Evolutionary conservation across 371 early-diverging fungal genomes (phyloP), one percentile per base, ranked within the genome.

Genomic region (Smittium mucronatum): DNA sequence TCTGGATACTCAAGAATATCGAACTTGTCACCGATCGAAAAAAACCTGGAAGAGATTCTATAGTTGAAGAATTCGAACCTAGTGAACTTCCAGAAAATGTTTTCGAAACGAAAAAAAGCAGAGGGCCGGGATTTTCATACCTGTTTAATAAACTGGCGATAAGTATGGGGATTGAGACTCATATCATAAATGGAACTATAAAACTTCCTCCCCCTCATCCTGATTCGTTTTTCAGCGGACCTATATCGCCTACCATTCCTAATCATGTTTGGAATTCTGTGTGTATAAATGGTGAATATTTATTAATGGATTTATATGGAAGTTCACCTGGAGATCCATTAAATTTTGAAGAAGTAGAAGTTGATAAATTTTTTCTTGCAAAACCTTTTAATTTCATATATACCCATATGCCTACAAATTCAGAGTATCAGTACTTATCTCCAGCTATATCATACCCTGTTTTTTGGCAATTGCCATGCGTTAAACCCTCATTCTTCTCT

Each of bases 251-350:
- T 29, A 31, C 15, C 11, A 60, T 29, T 33, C 57, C 72, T 36
- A 80, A 80, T 70, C 80, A 80, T 34, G 76, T 73, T 64, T 80
- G 80, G 80, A 80, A 80, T 68, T 71, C 69, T 0, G 75, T 80
- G 33, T 72, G 76, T 26, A 68, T 80, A 15, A 75, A 80, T 16
- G 79, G 79, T 66, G 79, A 80, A 70, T 76, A 70, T 69, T 72
- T 76, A 35, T 58, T 80, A 17, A 47, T 80, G 17, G 80, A 80
- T 63, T 77, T 73, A 0, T 78, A 75, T 26, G 71, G 78, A 25
- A 80, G 80, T 0, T 70, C 78, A 15, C 68, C 69, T 26, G 73
- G 72, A 61, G 75, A 77, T 35, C 75, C 75, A 47, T 69, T 80
- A 17, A 78, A 80, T 57, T 70, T 67, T 1, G 69, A 69, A 58